Conservation (phyloP, 2,329 filamentous ascomycete species). For the Sclerotinia minor region DNA sequence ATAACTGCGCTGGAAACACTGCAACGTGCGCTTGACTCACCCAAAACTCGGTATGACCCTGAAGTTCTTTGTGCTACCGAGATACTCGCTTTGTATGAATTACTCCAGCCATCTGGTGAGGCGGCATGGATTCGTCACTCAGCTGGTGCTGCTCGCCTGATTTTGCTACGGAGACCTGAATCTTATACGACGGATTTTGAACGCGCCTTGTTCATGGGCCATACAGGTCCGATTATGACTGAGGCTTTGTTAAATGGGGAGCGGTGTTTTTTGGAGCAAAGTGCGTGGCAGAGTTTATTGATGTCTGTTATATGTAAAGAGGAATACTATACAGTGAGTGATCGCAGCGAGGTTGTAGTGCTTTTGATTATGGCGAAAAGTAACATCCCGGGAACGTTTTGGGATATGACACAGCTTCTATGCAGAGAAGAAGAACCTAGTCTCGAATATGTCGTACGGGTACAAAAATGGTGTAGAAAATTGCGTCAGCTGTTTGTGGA, state of each 20-base stretch:
- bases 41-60: conserved; percentile 31
- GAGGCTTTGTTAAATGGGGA: conserved; percentile 34
- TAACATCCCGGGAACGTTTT: conserved; percentile 38
- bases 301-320: conserved; percentile 30
- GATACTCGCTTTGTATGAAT: conserved; percentile 37
- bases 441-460: not conserved
- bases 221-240: conserved; percentile 42
- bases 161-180: conserved; percentile 39
- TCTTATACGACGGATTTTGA: conserved; percentile 43
- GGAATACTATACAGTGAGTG: conserved; percentile 27
- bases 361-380: conserved; percentile 34
- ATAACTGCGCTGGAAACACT: conserved; percentile 34
- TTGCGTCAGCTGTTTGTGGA: conserved; percentile 27
- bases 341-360: conserved; percentile 35
- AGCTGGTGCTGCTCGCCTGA: conserved; percentile 40
- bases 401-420: conserved; percentile 37
- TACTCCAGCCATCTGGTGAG: conserved; percentile 40
- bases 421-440: conserved; percentile 13
- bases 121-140: conserved; percentile 42
- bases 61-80: conserved; percentile 37
- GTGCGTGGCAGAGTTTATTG: conserved; percentile 33
- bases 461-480: conserved; percentile 4
- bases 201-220: conserved; percentile 42
- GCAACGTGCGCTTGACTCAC: conserved; percentile 34
- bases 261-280: conserved; percentile 34